Evolutionary conservation across 257 asterid genomes (phyloP).

Genomic region (Anisodus tanguticus): DNA sequence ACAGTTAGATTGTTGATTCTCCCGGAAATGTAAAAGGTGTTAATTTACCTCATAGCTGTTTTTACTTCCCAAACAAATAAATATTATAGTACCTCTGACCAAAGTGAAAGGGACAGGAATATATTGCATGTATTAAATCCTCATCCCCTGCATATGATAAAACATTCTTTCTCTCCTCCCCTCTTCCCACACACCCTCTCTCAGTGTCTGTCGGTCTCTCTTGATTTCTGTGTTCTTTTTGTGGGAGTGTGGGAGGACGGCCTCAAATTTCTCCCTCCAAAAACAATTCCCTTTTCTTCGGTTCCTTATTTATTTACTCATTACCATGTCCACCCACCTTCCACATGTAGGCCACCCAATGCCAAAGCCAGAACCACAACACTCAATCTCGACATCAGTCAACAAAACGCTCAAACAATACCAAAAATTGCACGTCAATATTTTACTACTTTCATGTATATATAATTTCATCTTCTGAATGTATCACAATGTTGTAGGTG

Average conservation of each 20-base stretch:
- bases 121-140: not conserved
- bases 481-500: not conserved
- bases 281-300: not conserved
- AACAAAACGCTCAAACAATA: not conserved
- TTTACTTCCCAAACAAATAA: not conserved
- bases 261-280: not conserved
- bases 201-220: not conserved
- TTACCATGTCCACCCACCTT: not conserved
- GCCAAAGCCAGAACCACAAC: not conserved
- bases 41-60: not conserved
- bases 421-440: not conserved
- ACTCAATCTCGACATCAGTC: not conserved
- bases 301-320: constrained; percentile 2
- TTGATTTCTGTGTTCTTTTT: not conserved
- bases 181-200: constrained; percentile 4
- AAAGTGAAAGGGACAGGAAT: constrained; percentile 9
- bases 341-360: not conserved
- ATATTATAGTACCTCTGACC: not conserved
- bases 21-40: not conserved
- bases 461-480: constrained; percentile 8
- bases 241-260: not conserved
- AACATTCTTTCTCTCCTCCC: not conserved
- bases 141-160: constrained; percentile 8
- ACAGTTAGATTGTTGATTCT: not conserved
- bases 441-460: not conserved